Evolutionary conservation across 257 asterid species (phyloP), one percentile per base, ranked within the genome.

Genomic region (Ophiorrhiza pumila): DNA sequence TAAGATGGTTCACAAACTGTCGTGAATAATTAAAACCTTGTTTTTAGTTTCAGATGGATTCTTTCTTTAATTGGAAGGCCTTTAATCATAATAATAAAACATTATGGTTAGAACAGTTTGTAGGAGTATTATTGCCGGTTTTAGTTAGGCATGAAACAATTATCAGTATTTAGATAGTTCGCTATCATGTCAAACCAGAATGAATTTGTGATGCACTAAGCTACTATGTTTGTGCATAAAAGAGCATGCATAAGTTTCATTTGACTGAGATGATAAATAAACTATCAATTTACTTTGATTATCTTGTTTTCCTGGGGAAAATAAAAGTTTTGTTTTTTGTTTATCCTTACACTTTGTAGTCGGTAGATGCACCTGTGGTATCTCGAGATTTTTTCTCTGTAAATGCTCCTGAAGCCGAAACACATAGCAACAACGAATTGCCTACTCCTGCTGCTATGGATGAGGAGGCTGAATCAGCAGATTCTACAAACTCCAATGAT

Each of bases 401-500:
- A 74, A 87, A 87, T 81, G 85, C 85, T 72, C 80, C 77, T 4
- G 88, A 88, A 74, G 66, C 80, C 0, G 98, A 90, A 76, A 55
- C 89, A 3, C 88, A 81, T 55, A 84, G 84, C 82, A 74, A 82
- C 85, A 80, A 80, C 35, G 85, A 58, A 0, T 62, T 73, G 14
- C 85, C 86, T 20, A 79, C 90, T 47, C 74, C 87, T 66, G 71
- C 87, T 61, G 71, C 78, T 61, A 50, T 83, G 77, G 98, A 92
- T 1, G 96, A 95, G 78, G 98, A 89, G 77, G 84, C 86, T 69
- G 97, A 95, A 80, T 92, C 96, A 7, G 83, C 89, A 86, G 98
- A 90, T 58, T 92, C 96, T 43, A 91, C 92, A 41, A 86, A 84
- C 82, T 92, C 93, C 76, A 89, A 82, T 6, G 95, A 90, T 7